Base-by-base conservation (phyloP, 305 asterid species). In the Plantago lanceolata region DNA sequence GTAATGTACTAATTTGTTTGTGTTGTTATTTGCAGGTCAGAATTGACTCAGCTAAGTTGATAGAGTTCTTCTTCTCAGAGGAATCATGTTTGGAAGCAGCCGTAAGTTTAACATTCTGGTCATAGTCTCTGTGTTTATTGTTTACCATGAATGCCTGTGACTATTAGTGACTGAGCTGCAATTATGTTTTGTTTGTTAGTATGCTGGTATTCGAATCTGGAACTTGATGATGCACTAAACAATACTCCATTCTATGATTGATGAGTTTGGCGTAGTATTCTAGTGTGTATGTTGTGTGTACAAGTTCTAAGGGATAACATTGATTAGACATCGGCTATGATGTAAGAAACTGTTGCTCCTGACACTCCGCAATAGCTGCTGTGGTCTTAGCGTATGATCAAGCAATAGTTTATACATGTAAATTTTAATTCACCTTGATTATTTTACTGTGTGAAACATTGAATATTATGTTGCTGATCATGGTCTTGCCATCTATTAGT, bases 11-110 rank as follows among this genome's bases (percentile, higher is more conserved):
- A 26, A 48, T 12, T 24, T 51, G 12, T 49, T 24, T 66, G 33
- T 47, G 31, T 55, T 69, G 63, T 61, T 29, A 6, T 61, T 50
- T 9, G 67, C 60, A 65, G 67, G 61, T 52, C 71, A 68, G 79
- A 56, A 75, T 79, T 67, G 55, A 57, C 48, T 68, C 69, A 66
- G 49, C 57, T 47, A 3, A 49, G 19, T 45, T 51, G 63, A 40
- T 57, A 58, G 19, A 57, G 71, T 73, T 68, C 59, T 60, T 57
- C 48, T 68, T 71, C 33, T 50, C 26, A 21, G 71, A 61, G 74
- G 73, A 72, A 72, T 16, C 60, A 83, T 83, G 89, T 83, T 78
- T 31, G 89, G 82, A 71, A 83, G 86, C 74, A 80, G 78, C 67
- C 82, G 89, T 83, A 74, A 78, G 89, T 75, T 37, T 37, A 57